A percentile compares a stretch with the other conserved stretches of the same genome.
phyloP scores from a whole-genome alignment of 1,139 yeast species.

The Suhomyces terraborum region DNA sequence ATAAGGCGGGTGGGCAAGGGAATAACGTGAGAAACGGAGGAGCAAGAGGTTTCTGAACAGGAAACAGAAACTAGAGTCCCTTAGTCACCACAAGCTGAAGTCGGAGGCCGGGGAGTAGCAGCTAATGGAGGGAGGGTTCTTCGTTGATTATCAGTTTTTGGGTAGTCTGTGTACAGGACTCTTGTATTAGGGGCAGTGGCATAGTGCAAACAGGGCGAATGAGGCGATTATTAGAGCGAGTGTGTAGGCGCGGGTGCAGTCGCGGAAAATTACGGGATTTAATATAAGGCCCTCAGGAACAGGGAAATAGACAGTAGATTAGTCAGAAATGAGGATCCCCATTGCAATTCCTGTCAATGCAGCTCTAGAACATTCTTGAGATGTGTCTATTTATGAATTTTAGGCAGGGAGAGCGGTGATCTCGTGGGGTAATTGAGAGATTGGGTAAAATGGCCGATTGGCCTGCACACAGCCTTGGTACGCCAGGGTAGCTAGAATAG shows the following conservation, averaged over 20 bases:
- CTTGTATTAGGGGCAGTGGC: neutral
- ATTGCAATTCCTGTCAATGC: too few species aligned
- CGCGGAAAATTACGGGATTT: neutral
- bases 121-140: neutral
- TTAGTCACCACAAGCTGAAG: neutral
- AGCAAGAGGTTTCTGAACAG: neutral
- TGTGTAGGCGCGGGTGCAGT: neutral
- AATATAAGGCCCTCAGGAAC: neutral
- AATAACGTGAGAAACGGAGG: neutral
- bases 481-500: too few species aligned
- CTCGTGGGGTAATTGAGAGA: too few species aligned
- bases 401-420: too few species aligned
- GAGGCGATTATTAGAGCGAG: too few species aligned
- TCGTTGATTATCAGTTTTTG: slow-evolving; percentile 1
- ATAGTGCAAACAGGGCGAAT: too few species aligned
- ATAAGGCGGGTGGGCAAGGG: neutral
- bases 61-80: neutral
- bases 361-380: too few species aligned
- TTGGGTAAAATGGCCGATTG: too few species aligned
- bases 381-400: too few species aligned
- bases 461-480: too few species aligned
- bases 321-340: too few species aligned
- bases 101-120: neutral
- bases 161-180: slow-evolving; percentile 3
- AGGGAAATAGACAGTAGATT: too few species aligned